Percentiles rank a stretch among this genome's conserved stretches.
Conservation (phyloP, 306 rosid species). For the Cercis canadensis region DNA sequence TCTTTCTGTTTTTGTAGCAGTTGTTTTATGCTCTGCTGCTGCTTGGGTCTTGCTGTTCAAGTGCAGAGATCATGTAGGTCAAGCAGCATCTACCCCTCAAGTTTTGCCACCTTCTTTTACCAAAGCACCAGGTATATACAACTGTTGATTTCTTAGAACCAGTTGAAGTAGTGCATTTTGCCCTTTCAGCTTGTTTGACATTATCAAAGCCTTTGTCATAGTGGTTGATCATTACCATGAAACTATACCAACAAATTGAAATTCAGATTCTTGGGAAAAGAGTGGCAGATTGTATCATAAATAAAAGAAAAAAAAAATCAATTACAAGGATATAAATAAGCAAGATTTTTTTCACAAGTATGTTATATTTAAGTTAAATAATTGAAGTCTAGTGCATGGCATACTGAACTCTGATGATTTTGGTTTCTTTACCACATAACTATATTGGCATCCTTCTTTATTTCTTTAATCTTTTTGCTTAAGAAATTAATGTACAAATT, state of each 20-base stretch:
- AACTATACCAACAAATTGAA: not conserved
- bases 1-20: constrained; percentile 61
- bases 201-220: not conserved
- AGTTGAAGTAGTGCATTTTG: constrained; percentile 24
- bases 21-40: constrained; percentile 60
- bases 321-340: constrained; percentile 5
- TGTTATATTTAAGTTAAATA: constrained; percentile 11
- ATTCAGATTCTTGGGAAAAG: constrained; percentile 3
- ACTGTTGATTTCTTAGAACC: constrained; percentile 9
- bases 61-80: constrained; percentile 50
- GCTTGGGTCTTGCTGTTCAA: constrained; percentile 62
- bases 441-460: constrained; percentile 7
- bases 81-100: constrained; percentile 45
- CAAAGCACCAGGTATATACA: constrained; percentile 71
- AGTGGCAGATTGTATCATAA: not conserved
- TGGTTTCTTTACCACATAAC: not conserved
- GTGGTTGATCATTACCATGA: no score
- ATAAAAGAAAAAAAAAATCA: constrained; percentile 1
- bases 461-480: constrained; percentile 12
- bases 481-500: constrained; percentile 25
- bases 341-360: constrained; percentile 8
- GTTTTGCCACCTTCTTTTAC: constrained; percentile 52
- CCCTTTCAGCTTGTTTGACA: not conserved
- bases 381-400: no score
- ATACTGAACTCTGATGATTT: constrained; percentile 21